Evolutionary conservation across 805 yeast genomes (phyloP).

Genomic region (Hanseniaspora opuntiae): DNA sequence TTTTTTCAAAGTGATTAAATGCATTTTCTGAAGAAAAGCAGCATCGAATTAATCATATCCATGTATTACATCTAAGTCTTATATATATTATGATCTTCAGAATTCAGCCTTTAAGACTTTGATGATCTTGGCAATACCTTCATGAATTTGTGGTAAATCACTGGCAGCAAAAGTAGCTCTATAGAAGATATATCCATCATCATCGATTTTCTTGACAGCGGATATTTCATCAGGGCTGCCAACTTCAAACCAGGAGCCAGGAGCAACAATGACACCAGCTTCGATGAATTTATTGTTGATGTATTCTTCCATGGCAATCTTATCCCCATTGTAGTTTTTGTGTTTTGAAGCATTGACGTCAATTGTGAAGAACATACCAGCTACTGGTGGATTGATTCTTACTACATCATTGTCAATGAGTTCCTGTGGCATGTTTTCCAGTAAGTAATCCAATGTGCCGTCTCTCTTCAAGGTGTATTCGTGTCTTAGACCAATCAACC

Average conservation of each 20-base stretch:
- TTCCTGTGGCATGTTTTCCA: conserved; percentile 39
- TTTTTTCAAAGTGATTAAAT: neutral
- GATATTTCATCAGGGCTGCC: conserved; percentile 5
- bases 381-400: conserved; percentile 48
- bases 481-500: conserved; percentile 72
- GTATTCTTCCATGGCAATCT: conserved; percentile 48
- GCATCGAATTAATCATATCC: too few relatives aligned
- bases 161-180: conserved; percentile 86
- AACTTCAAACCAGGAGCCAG: conserved; percentile 66
- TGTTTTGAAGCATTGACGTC: conserved; percentile 64
- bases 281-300: conserved; percentile 48
- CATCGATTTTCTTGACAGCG: neutral
- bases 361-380: conserved; percentile 79
- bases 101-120: conserved; percentile 47
- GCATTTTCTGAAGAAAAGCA: neutral
- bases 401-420: conserved; percentile 17
- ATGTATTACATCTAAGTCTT: neutral
- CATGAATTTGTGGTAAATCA: conserved; percentile 45
- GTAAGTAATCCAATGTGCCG: conserved; percentile 63
- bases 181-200: conserved; percentile 40
- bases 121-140: conserved; percentile 57
- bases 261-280: conserved; percentile 58
- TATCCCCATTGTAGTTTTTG: conserved; percentile 57
- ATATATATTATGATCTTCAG: conserved; percentile 7
- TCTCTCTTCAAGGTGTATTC: conserved; percentile 84